These are phyloP conservation scores for Xerocomus nothofagi DNA, from an alignment of 1,284 basidiomycete species.

Conservation along the genomic window DNA sequence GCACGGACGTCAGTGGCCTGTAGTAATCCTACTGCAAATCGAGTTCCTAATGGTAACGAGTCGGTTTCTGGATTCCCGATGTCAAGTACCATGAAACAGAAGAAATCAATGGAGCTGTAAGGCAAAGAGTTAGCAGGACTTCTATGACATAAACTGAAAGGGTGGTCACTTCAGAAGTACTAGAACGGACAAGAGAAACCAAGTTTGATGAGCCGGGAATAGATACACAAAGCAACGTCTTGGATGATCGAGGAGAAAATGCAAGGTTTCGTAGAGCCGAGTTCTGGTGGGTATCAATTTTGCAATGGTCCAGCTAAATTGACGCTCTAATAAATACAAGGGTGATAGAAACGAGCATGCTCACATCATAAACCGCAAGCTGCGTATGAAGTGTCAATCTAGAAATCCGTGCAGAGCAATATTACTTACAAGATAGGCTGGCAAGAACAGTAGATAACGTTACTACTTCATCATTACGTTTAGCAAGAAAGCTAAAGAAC, in stretches of 20 bases:
- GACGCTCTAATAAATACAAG: constrained; percentile 1
- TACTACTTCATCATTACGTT: background rate
- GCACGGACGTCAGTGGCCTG: constrained; percentile 84
- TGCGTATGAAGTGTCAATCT: constrained; percentile 3
- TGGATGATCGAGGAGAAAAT: constrained; percentile 96
- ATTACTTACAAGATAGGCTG: constrained; percentile 74
- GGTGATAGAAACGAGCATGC: background rate
- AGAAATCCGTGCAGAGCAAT: background rate
- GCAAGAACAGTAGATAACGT: background rate
- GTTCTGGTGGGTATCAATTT: constrained; percentile 63
- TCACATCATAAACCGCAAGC: constrained; percentile 36
- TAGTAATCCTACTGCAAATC: constrained; percentile 65
- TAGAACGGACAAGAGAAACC: constrained; percentile 79
- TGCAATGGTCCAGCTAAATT: constrained; percentile 68
- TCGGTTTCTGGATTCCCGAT: constrained; percentile 78
- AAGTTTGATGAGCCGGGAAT: constrained; percentile 94
- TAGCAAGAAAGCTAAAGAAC: constrained; percentile 35
- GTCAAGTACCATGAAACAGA: constrained; percentile 87
- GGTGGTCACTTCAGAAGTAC: constrained; percentile 64
- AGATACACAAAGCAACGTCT: constrained; percentile 93
- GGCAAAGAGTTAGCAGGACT: constrained; percentile 3
- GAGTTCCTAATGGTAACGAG: constrained; percentile 66
- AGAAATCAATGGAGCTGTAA: constrained; percentile 76
- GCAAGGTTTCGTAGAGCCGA: constrained; percentile 75
- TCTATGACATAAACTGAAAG: background rate